A percentile compares a stretch with the other conserved stretches of the same genome.
Conservation (phyloP, 1,284 basidiomycete species). For the Exsudoporus floridanus region DNA sequence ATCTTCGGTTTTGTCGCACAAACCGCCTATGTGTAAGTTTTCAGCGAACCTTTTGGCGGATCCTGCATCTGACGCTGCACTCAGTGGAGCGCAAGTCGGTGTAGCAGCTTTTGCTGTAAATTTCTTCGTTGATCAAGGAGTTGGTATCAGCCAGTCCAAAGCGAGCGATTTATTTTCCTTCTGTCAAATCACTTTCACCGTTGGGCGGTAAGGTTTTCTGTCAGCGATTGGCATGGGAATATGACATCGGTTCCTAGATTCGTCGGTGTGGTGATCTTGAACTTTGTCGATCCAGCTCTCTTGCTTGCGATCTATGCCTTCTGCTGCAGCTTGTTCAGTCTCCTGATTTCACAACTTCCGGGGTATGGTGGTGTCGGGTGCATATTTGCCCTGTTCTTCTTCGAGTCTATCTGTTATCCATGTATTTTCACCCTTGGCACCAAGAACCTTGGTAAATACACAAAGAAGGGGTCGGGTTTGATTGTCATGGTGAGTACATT, state of each 20-base stretch:
- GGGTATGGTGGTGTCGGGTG: slow-evolving; percentile 60
- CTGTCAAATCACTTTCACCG: slow-evolving; percentile 72
- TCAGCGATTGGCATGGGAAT: background rate
- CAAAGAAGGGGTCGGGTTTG: slow-evolving; percentile 67
- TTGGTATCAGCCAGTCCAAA: slow-evolving; percentile 51
- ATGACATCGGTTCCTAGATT: slow-evolving; percentile 42
- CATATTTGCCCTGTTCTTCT: slow-evolving; percentile 74
- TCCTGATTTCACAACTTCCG: slow-evolving; percentile 52
- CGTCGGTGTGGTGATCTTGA: slow-evolving; percentile 61
- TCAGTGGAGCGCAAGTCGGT: slow-evolving; percentile 69
- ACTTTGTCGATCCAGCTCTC: slow-evolving; percentile 64
- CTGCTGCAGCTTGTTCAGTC: slow-evolving; percentile 51
- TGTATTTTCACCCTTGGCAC: slow-evolving; percentile 75
- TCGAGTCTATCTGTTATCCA: slow-evolving; percentile 73
- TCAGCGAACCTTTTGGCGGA: background rate
- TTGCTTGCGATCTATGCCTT: slow-evolving; percentile 57
- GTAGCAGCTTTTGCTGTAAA: slow-evolving; percentile 75
- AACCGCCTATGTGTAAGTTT: slow-evolving; percentile 60
- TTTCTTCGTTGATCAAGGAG: slow-evolving; percentile 62
- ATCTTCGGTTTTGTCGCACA: slow-evolving; percentile 74
- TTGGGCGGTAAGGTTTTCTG: slow-evolving; percentile 49
- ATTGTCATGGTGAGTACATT: slow-evolving; percentile 54
- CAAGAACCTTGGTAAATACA: slow-evolving; percentile 66
- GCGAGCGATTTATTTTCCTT: slow-evolving; percentile 70
- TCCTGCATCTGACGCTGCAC: background rate